phyloP scores from a whole-genome alignment of 495 filamentous ascomycete species.

The Diplogelasinospora grovesii region DNA sequence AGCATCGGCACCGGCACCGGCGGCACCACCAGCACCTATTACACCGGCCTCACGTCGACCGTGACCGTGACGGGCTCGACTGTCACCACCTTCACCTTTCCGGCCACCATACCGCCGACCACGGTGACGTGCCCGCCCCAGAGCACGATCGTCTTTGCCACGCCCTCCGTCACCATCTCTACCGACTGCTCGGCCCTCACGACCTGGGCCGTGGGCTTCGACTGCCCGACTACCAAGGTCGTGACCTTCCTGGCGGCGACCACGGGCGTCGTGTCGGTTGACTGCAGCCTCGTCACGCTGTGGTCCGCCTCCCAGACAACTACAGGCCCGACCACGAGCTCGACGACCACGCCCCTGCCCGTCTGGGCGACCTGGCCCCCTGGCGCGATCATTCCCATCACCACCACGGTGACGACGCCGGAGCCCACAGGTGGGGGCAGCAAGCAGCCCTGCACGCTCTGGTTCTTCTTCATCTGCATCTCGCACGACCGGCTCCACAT shows the following conservation, averaged over 20 bases:
- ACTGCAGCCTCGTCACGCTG: not conserved
- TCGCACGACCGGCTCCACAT: slow-evolving; percentile 7
- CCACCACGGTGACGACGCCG: not conserved
- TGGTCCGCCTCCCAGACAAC: too few relatives aligned
- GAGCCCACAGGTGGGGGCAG: slow-evolving; percentile 6
- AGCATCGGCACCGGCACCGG: not conserved
- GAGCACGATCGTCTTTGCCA: not conserved
- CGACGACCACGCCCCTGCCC: not conserved
- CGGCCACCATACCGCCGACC: not conserved
- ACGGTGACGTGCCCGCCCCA: not conserved
- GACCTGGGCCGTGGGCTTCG: not conserved
- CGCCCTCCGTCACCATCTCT: not conserved
- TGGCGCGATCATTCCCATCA: not conserved
- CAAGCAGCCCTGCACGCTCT: slow-evolving; percentile 2
- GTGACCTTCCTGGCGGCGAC: not conserved
- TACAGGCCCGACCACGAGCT: not conserved
- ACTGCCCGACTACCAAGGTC: slow-evolving; percentile 1
- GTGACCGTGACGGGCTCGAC: not conserved
- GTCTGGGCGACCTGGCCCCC: not conserved
- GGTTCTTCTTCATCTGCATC: slow-evolving; percentile 17
- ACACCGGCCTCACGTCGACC: not conserved
- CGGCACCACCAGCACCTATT: not conserved
- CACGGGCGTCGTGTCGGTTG: not conserved
- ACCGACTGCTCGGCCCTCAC: not conserved
- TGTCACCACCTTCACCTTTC: slow-evolving; percentile 1